Base-by-base conservation (phyloP, 257 asterid genomes). In the Prunella vulgaris region DNA sequence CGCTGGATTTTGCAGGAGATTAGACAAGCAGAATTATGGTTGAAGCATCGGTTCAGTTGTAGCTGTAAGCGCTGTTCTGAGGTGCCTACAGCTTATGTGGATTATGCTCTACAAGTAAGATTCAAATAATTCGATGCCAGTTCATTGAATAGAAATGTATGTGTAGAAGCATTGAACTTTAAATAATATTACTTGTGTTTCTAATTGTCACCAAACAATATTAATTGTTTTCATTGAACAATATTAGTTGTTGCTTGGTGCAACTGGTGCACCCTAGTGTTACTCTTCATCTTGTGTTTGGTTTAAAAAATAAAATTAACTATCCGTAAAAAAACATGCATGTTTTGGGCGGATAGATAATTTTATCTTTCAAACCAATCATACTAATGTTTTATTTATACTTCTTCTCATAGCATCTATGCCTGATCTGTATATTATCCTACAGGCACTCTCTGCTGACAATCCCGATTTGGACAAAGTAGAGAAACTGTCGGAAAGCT, bases 1-100 rank as follows among this genome's bases (percentile, higher is more conserved):
- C 51, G 3, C 56, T 71, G 52, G 64, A 59, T 66, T 76, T 30
- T 80, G 37, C 78, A 89, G 97, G 84, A 69, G 64, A 76, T 67
- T 74, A 86, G 97, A 68, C 93, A 63, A 22, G 79, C 80, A 7
- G 93, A 87, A 42, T 64, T 92, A 61, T 80, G 87, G 90, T 60
- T 21, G 14, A 92, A 92, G 66, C 83, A 87, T 72, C 80, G 78
- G 66, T 92, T 92, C 52, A 53, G 3, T 8, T 92, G 97, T 72
- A 35, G 75, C 81, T 92, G 96, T 68, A 58, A 68, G 63, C 81
- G 96, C 14, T 92, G 96, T 63, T 72, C 49, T 72, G 84, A 78
- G n/a, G 61, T 68, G 30, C 88, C 96, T 61, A 28, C 66, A 22
- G 66, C 84, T 49, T 81, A 80, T 56, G 85, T 78, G 54, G 96